phyloP scores from a whole-genome alignment of 768 basidiomycete species.

The Leucosporidium yakuticum region DNA sequence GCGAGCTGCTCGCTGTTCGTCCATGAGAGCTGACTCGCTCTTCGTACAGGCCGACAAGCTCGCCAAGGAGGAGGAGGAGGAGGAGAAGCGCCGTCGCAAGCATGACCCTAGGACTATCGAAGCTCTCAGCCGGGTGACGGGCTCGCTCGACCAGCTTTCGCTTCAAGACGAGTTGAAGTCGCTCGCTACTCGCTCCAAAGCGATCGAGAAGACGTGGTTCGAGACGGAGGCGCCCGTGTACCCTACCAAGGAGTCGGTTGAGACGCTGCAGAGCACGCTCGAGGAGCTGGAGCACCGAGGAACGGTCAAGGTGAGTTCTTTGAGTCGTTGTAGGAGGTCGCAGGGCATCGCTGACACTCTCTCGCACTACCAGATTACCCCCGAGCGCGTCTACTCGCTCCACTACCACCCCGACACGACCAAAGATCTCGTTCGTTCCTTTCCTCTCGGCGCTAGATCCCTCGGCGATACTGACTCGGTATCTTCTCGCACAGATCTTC shows the following conservation, averaged over 20 bases:
- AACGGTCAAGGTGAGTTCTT: not conserved
- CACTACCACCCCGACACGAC: not conserved
- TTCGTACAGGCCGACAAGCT: no score
- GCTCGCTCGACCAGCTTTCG: not conserved
- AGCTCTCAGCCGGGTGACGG: not conserved
- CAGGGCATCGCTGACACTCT: no score
- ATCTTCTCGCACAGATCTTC: conserved; percentile 17
- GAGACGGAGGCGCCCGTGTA: no score
- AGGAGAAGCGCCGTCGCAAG: not conserved
- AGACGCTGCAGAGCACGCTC: not conserved
- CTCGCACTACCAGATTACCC: not conserved
- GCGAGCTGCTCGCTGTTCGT: no score
- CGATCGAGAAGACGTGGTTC: not conserved
- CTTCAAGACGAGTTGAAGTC: no score
- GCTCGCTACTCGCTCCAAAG: not conserved
- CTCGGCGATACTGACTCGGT: no score
- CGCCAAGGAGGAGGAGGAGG: no score
- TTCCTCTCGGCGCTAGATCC: no score
- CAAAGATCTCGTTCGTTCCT: not conserved
- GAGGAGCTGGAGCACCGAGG: not conserved
- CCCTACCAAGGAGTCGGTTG: no score
- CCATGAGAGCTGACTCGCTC: no score
- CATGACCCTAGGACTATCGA: not conserved
- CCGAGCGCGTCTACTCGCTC: conserved; percentile 5
- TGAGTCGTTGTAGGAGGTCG: no score